Percentiles rank a stretch among this genome's conserved stretches.
phyloP scores from a whole-genome alignment of 2,329 filamentous ascomycete species.

The Colletotrichum chrysophilum region DNA sequence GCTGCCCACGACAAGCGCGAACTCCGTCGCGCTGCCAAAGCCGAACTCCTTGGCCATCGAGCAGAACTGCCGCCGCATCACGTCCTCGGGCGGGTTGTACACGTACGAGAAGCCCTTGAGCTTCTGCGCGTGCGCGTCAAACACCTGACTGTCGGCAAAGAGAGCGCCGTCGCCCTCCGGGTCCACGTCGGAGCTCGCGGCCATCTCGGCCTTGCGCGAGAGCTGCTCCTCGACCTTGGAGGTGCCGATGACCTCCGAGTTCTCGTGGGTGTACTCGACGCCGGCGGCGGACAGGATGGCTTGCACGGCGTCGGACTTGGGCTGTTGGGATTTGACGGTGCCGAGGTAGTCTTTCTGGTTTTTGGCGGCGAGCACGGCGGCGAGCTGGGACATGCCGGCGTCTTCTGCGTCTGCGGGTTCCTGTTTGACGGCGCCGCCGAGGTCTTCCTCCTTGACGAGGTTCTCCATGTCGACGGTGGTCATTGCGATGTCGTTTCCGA shows the following conservation, averaged over 20 bases:
- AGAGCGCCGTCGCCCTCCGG: constrained; percentile 58
- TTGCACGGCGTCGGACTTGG: constrained; percentile 76
- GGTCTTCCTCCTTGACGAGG: constrained; percentile 53
- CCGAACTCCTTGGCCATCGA: constrained; percentile 84
- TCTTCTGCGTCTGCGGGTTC: constrained; percentile 53
- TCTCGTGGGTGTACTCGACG: constrained; percentile 95
- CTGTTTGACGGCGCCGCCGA: constrained; percentile 45
- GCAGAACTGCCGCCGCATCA: constrained; percentile 85
- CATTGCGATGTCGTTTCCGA: constrained; percentile 81
- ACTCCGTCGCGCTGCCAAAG: constrained; percentile 78
- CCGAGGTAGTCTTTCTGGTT: constrained; percentile 47
- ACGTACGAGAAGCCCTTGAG: constrained; percentile 25
- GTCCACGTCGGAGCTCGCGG: constrained; percentile 48
- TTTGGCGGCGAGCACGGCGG: constrained; percentile 45
- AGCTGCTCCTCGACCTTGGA: constrained; percentile 91
- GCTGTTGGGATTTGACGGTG: constrained; percentile 42
- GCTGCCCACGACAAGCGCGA: constrained; percentile 87
- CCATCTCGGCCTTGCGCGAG: constrained; percentile 75
- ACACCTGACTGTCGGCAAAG: constrained; percentile 57
- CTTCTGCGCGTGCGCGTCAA: constrained; percentile 8
- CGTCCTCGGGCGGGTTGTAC: constrained; percentile 77
- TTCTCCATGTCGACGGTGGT: constrained; percentile 76
- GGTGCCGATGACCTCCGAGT: constrained; percentile 91
- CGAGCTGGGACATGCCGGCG: constrained; percentile 68
- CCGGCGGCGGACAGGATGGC: constrained; percentile 88